Percentiles rank a stretch among this genome's conserved stretches.
phyloP scores from a whole-genome alignment of 306 rosid species.

The Chamaecrista fasciculata region DNA sequence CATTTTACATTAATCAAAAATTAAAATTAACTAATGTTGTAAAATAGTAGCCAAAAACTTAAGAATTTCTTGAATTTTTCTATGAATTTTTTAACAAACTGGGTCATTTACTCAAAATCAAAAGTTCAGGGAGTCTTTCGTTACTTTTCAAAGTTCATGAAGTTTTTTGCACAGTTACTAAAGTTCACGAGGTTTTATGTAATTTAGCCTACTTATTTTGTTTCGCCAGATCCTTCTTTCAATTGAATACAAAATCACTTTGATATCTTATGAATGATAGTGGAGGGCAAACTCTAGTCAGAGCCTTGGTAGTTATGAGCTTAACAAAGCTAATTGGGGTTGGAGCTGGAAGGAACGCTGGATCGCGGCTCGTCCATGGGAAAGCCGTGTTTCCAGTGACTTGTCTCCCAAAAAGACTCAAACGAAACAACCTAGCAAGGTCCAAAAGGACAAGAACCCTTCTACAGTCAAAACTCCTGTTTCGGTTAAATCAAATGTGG shows the following conservation, averaged over 20 bases:
- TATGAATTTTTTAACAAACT: no score
- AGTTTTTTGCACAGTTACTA: no score
- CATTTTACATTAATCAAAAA: no score
- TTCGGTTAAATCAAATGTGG: slow-evolving; percentile 32
- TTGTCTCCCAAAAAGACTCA: slow-evolving; percentile 44
- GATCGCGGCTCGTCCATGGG: slow-evolving; percentile 89
- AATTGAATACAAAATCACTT: slow-evolving; percentile 3
- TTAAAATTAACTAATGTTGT: no score
- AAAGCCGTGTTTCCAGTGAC: slow-evolving; percentile 50
- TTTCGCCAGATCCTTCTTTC: not conserved
- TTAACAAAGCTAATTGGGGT: slow-evolving; percentile 67
- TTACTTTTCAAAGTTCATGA: no score
- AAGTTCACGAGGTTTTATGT: no score
- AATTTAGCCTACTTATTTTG: no score
- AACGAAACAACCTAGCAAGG: slow-evolving; percentile 42
- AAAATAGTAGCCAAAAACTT: no score
- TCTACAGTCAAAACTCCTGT: slow-evolving; percentile 37
- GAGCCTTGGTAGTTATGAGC: slow-evolving; percentile 58
- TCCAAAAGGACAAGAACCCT: slow-evolving; percentile 35
- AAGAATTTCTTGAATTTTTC: no score
- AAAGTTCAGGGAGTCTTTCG: no score
- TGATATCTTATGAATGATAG: slow-evolving; percentile 38
- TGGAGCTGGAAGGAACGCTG: slow-evolving; percentile 94
- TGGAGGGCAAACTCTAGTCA: slow-evolving; percentile 79
- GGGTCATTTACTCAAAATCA: no score